These are phyloP conservation scores for Priceomyces melissophilus DNA, from an alignment of 805 yeast species.

Conservation along the genomic window DNA sequence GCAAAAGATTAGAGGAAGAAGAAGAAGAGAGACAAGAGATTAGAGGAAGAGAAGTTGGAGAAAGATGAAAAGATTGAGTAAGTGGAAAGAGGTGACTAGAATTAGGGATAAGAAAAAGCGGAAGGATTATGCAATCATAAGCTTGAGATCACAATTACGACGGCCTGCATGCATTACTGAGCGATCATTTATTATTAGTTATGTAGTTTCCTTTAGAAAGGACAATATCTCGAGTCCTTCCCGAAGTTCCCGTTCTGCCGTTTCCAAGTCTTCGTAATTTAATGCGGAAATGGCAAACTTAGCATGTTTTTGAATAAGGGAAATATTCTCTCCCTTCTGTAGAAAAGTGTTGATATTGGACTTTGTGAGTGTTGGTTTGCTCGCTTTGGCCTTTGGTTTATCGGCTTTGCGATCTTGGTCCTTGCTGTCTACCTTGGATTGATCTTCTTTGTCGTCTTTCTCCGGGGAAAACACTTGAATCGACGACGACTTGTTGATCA, in stretches of 20 bases:
- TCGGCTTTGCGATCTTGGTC: background rate
- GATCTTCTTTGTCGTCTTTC: background rate
- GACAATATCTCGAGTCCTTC: conserved; percentile 49
- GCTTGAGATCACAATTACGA: no score
- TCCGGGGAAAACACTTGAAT: conserved; percentile 33
- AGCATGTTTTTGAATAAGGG: conserved; percentile 64
- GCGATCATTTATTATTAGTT: no score
- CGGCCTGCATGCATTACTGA: no score
- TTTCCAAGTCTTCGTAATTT: conserved; percentile 68
- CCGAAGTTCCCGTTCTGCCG: conserved; percentile 61
- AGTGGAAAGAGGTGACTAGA: no score
- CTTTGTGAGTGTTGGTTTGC: conserved; percentile 14
- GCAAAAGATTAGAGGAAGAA: no score
- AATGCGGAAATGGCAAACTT: conserved; percentile 77
- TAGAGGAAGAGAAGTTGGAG: no score
- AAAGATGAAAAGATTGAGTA: no score
- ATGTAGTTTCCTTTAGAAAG: conserved; percentile 8
- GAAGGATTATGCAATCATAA: no score
- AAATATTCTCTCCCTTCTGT: conserved; percentile 52
- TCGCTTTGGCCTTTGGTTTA: background rate
- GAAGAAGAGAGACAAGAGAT: no score
- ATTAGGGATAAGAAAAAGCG: no score
- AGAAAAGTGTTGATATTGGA: conserved; percentile 49
- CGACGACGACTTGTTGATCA: conserved; percentile 35
- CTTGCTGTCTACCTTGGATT: background rate